Evolutionary conservation across 2,329 filamentous ascomycete species (phyloP).

Genomic region (Sporothrix schenckii): DNA sequence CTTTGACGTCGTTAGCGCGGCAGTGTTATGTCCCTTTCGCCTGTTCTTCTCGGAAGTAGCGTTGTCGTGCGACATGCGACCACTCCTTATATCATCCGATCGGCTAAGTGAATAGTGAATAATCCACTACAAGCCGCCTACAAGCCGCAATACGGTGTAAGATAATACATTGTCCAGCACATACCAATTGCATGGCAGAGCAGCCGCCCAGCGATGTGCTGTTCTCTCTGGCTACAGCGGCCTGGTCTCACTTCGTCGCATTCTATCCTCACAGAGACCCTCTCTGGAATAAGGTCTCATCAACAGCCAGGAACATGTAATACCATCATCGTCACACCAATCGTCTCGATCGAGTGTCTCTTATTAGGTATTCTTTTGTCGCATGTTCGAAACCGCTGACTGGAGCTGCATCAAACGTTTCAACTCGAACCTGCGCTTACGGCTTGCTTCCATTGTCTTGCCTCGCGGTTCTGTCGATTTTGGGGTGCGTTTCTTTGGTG

Average conservation of each 20-base stretch:
- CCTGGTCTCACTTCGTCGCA: neutral
- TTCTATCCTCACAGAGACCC: neutral
- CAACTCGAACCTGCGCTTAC: neutral
- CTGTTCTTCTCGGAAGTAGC: constrained; percentile 5
- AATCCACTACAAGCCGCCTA: constrained; percentile 2
- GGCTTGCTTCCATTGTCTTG: constrained; percentile 16
- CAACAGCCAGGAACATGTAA: constrained; percentile 7
- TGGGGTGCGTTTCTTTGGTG: constrained; percentile 6
- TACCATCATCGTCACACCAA: constrained; percentile 2
- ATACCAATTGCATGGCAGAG: neutral
- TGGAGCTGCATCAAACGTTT: too few relatives aligned
- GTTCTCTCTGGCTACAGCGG: neutral
- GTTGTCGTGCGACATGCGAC: constrained; percentile 21
- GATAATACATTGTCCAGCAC: neutral
- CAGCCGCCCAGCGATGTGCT: constrained; percentile 9
- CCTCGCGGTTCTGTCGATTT: neutral
- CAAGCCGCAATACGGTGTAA: too few relatives aligned
- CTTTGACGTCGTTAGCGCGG: neutral
- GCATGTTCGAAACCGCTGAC: too few relatives aligned
- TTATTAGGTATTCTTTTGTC: too few relatives aligned
- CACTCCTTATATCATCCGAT: neutral
- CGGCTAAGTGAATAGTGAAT: constrained; percentile 27
- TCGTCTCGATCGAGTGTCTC: neutral
- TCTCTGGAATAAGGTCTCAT: neutral
- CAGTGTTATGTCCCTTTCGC: neutral